A percentile compares a stretch with the other conserved stretches of the same genome.
Evolutionary conservation across 352 stramenopile genomes (phyloP).

Genomic region (Pythium sukuiense): DNA sequence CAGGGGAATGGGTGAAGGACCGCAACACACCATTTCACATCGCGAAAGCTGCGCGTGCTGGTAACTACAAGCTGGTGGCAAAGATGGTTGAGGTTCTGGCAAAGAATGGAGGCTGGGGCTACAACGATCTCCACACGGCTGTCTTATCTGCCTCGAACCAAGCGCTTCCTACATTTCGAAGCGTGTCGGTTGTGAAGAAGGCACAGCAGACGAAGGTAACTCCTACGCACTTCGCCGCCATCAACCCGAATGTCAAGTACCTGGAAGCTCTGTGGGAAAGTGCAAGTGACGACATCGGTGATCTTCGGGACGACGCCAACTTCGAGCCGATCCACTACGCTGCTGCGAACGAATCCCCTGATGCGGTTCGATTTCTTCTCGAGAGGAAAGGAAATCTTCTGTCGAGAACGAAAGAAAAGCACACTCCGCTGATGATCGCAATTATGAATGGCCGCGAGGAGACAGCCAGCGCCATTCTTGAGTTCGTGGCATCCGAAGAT

Average conservation of each 20-base stretch:
- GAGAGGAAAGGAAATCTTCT: conserved; percentile 46
- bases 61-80: conserved; percentile 39
- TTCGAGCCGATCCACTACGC: conserved; percentile 73
- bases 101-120: conserved; percentile 51
- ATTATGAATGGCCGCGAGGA: conserved; percentile 42
- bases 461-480: conserved; percentile 53
- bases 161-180: conserved; percentile 47
- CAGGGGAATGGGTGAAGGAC: conserved; percentile 42
- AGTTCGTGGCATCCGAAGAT: conserved; percentile 38
- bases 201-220: conserved; percentile 49
- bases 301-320: conserved; percentile 41
- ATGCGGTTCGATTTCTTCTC: conserved; percentile 51
- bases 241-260: conserved; percentile 70
- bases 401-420: conserved; percentile 46
- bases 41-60: conserved; percentile 30
- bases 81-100: conserved; percentile 52
- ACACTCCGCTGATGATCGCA: conserved; percentile 63
- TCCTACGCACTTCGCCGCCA: conserved; percentile 66
- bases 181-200: conserved; percentile 64
- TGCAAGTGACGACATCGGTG: conserved; percentile 37
- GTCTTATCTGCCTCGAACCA: conserved; percentile 41
- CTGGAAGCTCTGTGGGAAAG: conserved; percentile 56
- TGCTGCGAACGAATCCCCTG: conserved; percentile 44
- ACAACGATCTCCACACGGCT: conserved; percentile 52
- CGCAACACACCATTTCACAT: conserved; percentile 31